These are phyloP conservation scores for Linderniella brevidens DNA, from an alignment of 257 asterid genomes.

Conservation along the genomic window DNA sequence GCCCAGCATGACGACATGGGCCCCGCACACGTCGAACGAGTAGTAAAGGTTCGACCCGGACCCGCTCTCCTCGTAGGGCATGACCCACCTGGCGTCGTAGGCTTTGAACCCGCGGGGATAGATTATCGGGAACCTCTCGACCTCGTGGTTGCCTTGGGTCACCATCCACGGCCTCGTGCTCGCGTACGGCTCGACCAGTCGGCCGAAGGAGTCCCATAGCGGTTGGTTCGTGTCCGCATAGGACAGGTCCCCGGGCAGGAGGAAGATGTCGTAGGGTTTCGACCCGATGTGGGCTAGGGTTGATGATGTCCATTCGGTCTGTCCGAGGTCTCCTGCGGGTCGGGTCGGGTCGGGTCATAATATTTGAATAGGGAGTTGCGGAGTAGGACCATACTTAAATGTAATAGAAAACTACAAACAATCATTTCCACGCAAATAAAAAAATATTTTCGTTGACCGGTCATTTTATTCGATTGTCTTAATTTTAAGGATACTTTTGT, in stretches of 20 bases:
- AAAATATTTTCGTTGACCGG: too few relatives aligned
- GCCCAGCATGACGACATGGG: constrained; percentile 68
- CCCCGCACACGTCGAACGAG: constrained; percentile 62
- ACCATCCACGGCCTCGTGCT: constrained; percentile 90
- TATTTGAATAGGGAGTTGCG: too few relatives aligned
- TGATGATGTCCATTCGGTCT: constrained; percentile 57
- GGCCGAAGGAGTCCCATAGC: constrained; percentile 65
- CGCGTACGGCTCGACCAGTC: constrained; percentile 45
- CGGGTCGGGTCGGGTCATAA: too few relatives aligned
- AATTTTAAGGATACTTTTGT: too few relatives aligned
- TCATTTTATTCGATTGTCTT: too few relatives aligned
- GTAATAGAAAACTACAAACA: too few relatives aligned
- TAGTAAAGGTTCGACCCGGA: constrained; percentile 67
- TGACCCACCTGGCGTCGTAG: constrained; percentile 71
- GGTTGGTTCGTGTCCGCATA: constrained; percentile 44
- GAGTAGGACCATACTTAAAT: too few relatives aligned
- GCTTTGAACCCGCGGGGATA: constrained; percentile 25
- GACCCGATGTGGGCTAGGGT: constrained; percentile 44
- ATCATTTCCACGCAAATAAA: too few relatives aligned
- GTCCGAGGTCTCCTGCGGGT: constrained; percentile 64
- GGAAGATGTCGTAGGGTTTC: constrained; percentile 35
- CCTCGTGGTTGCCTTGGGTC: constrained; percentile 81
- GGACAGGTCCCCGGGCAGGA: constrained; percentile 64
- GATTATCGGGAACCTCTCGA: constrained; percentile 28
- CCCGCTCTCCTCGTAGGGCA: constrained; percentile 66